Evolutionary conservation across 2,329 filamentous ascomycete genomes (phyloP), one percentile per base, ranked within the genome.

Genomic region (Botrytis cinerea): DNA sequence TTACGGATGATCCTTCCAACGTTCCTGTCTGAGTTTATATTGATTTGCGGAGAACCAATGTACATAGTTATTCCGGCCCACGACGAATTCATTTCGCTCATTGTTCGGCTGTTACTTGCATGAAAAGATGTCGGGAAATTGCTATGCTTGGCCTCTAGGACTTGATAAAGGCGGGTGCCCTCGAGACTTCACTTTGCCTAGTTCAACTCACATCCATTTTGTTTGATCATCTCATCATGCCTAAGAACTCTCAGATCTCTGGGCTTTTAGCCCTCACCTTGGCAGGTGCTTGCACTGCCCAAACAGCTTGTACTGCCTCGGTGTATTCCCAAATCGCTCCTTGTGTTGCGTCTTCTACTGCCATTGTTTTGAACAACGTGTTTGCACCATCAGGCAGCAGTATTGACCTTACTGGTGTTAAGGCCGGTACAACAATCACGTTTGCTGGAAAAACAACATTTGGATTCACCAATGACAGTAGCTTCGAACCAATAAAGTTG

Each of bases 371-470:
- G n/a, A 84, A 84, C 74, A 83, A 84, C 75, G 85, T 91, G 60
- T 81, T 81, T n/a, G 88, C 90, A 18, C 89, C 89, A 5, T 84
- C 87, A 3, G 87, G 87, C 40, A 82, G 83, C 43, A 89, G 87
- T 9, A 85, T 91, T 4, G 86, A 90, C 77, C 80, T 91, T 68
- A 86, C 87, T 14, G 82, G 84, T 46, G 82, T 90, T 62, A 83
- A 84, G 25, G 79, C 82, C 32, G 86, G 85, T 74, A 87, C 88
- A 22, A 84, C 79, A 40, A 84, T 92, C 74, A 89, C 86, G 74
- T 92, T 92, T 81, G 82, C 87, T 70, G 91, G 91, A 40, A 87
- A 83, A 20, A 92, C 90, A 20, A 78, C 79, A 4, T 80, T 81
- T 64, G 78, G 61, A 25, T 80, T 78, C 54, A 79, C 79, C 5